Evolutionary conservation across 495 filamentous ascomycete species (phyloP).

Genomic region (Xylaria grammica): DNA sequence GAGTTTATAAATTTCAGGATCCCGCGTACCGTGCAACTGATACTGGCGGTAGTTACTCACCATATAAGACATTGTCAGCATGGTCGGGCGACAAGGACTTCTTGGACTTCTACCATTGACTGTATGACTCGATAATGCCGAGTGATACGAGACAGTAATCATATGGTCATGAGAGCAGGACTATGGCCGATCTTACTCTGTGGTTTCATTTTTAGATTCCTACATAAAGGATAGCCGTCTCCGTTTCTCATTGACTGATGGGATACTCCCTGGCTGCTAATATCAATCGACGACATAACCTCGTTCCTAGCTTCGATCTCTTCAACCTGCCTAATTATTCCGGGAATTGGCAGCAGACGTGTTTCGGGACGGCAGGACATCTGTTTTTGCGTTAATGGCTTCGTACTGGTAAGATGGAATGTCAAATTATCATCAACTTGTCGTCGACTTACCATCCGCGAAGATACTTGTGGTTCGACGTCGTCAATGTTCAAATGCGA

Average conservation of each 20-base stretch:
- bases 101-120: background rate
- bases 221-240: slow-evolving; percentile 4
- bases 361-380: background rate
- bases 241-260: slow-evolving; percentile 1
- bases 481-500: background rate
- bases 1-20: background rate
- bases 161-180: slow-evolving; percentile 6
- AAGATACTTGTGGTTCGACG: background rate
- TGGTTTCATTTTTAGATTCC: background rate
- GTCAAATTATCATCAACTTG: background rate
- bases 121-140: background rate
- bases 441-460: background rate
- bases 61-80: background rate
- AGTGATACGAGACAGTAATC: background rate
- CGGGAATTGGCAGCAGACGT: background rate
- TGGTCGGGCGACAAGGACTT: background rate
- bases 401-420: background rate
- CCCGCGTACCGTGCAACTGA: background rate
- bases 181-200: background rate
- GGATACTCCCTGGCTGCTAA: background rate
- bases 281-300: background rate
- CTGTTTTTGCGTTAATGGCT: background rate
- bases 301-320: background rate
- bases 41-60: background rate
- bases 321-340: background rate